These are phyloP conservation scores for Whalleya microplaca DNA, from an alignment of 2,329 filamentous ascomycete genomes.

Conservation along the genomic window DNA sequence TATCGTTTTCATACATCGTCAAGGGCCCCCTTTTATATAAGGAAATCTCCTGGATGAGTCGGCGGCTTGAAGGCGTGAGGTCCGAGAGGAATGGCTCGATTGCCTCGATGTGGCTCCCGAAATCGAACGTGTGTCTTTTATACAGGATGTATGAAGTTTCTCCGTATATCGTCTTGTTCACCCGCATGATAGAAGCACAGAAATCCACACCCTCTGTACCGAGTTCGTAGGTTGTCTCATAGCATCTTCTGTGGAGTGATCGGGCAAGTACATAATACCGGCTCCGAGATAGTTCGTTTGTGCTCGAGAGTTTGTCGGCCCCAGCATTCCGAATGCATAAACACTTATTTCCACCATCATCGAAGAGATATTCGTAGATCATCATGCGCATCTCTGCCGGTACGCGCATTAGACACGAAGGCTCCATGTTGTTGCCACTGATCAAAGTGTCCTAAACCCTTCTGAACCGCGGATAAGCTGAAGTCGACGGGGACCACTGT, in stretches of 20 bases:
- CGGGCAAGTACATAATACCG: conserved; percentile 47
- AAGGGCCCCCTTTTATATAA: conserved; percentile 60
- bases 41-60: conserved; percentile 52
- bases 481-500: too few species aligned
- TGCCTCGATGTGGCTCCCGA: conserved; percentile 63
- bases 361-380: conserved; percentile 49
- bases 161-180: conserved; percentile 52
- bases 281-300: conserved; percentile 33
- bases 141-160: conserved; percentile 63
- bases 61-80: conserved; percentile 52
- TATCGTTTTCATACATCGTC: conserved; percentile 58
- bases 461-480: neutral
- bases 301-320: conserved; percentile 29
- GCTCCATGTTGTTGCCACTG: conserved; percentile 11
- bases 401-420: conserved; percentile 38
- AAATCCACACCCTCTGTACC: conserved; percentile 44
- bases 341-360: conserved; percentile 42
- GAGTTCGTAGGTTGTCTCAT: conserved; percentile 60
- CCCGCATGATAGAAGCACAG: conserved; percentile 50
- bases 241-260: conserved; percentile 45
- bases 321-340: conserved; percentile 45
- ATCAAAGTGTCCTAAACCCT: neutral
- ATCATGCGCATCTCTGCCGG: conserved; percentile 48
- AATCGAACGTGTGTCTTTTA: conserved; percentile 59
- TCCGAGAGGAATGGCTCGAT: conserved; percentile 63